phyloP scores from a whole-genome alignment of 2,329 filamentous ascomycete genomes.

The Aspergillus quadrilineatus region DNA sequence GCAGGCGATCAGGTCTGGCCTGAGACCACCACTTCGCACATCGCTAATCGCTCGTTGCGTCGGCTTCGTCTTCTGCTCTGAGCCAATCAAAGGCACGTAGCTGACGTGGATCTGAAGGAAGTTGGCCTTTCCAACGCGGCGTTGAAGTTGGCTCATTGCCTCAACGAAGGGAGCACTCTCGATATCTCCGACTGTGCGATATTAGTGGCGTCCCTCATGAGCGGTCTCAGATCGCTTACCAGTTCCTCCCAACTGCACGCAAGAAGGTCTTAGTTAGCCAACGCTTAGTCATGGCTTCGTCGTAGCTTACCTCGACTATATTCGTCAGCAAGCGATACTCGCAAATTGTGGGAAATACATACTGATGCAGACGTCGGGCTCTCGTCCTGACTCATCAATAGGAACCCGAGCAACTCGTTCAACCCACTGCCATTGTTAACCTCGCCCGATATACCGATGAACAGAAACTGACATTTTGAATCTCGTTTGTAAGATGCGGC shows the following conservation, averaged over 20 bases:
- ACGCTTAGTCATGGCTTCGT: too few species aligned
- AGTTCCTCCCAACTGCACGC: too few species aligned
- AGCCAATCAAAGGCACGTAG: conserved; percentile 69
- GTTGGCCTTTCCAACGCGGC: conserved; percentile 71
- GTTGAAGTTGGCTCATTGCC: conserved; percentile 75
- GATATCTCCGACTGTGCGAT: conserved; percentile 61
- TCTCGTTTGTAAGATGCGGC: conserved; percentile 86
- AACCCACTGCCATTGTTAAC: conserved; percentile 60
- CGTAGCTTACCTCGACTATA: too few species aligned
- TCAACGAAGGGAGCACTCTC: conserved; percentile 87
- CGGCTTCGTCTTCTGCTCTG: conserved; percentile 94
- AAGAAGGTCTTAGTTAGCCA: too few species aligned
- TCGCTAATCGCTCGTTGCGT: conserved; percentile 88
- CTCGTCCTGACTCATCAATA: conserved; percentile 77
- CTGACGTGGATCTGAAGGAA: conserved; percentile 83
- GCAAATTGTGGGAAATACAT: conserved; percentile 47
- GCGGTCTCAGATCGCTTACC: too few species aligned
- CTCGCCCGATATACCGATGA: background rate
- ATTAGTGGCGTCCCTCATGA: too few species aligned
- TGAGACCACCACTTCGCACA: conserved; percentile 75
- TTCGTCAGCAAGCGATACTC: too few species aligned
- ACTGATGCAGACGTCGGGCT: conserved; percentile 86
- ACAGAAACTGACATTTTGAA: conserved; percentile 61
- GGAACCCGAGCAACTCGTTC: conserved; percentile 80
- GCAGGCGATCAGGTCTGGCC: conserved; percentile 83